A percentile compares a stretch with the other conserved stretches of the same genome.
These are phyloP conservation scores for Beta lomatogona DNA, from an alignment of 179 eudicot species.

Conservation along the genomic window DNA sequence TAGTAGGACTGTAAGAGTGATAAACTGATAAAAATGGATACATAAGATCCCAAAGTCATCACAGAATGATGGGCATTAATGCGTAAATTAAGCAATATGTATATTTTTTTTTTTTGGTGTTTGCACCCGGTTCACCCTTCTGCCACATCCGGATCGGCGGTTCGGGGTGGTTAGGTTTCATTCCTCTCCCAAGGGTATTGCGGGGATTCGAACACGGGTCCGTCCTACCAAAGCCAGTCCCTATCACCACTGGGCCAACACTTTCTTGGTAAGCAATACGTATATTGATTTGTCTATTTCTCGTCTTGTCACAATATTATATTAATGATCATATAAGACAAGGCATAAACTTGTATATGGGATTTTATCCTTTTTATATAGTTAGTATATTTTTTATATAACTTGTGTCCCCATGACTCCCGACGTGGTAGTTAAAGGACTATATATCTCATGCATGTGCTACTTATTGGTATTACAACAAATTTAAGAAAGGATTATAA, in stretches of 20 bases:
- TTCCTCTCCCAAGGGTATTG: too few relatives aligned
- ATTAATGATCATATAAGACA: slow-evolving; percentile 18
- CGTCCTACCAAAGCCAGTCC: too few relatives aligned
- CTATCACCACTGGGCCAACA: too few relatives aligned
- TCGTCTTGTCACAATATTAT: background rate
- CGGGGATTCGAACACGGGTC: too few relatives aligned
- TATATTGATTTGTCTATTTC: too few relatives aligned
- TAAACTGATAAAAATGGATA: background rate
- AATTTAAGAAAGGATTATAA: background rate
- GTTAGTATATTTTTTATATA: background rate
- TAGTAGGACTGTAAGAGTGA: too few relatives aligned
- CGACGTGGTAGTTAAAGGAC: slow-evolving; percentile 16
- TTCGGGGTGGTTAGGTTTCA: too few relatives aligned
- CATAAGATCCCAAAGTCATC: background rate
- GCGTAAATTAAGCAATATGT: slow-evolving; percentile 19
- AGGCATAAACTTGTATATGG: background rate
- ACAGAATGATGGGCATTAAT: background rate
- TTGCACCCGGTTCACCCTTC: too few relatives aligned
- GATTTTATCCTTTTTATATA: background rate
- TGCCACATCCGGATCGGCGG: too few relatives aligned
- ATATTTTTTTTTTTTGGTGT: too few relatives aligned
- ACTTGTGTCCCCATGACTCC: slow-evolving; percentile 17
- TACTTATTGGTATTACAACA: background rate
- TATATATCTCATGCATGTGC: slow-evolving; percentile 11
- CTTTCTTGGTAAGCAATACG: too few relatives aligned